Evolutionary conservation across 2,329 filamentous ascomycete species (phyloP).

Genomic region (Teratosphaeria viscida): DNA sequence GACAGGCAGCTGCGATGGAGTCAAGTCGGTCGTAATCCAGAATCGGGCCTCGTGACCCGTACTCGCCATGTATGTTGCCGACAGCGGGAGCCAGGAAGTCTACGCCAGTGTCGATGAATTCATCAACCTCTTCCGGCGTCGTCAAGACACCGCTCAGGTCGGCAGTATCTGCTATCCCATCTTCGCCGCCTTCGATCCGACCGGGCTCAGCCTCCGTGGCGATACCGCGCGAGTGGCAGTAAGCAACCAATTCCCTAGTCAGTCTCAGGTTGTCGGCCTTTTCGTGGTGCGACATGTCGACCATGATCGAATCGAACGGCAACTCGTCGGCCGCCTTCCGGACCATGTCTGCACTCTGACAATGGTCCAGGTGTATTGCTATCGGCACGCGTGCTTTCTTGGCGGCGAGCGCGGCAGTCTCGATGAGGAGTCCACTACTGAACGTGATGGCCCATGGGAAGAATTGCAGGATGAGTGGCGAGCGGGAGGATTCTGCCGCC

Average conservation of each 20-base stretch:
- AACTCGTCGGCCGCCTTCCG: slow-evolving; percentile 21
- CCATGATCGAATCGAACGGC: slow-evolving; percentile 62
- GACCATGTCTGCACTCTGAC: slow-evolving; percentile 34
- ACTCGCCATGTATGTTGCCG: slow-evolving; percentile 66
- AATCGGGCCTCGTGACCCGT: slow-evolving; percentile 48
- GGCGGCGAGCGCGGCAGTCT: slow-evolving; percentile 35
- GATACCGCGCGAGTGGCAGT: slow-evolving; percentile 56
- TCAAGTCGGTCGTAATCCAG: slow-evolving; percentile 50
- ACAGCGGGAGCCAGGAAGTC: slow-evolving; percentile 66
- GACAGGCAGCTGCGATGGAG: slow-evolving; percentile 36
- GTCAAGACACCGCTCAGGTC: slow-evolving; percentile 55
- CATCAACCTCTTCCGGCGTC: slow-evolving; percentile 56
- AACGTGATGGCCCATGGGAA: slow-evolving; percentile 69
- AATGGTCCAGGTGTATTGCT: slow-evolving; percentile 38
- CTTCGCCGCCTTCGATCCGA: slow-evolving; percentile 61
- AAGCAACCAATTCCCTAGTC: slow-evolving; percentile 51
- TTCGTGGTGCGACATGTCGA: slow-evolving; percentile 65
- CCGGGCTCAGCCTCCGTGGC: slow-evolving; percentile 62
- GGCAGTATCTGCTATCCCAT: slow-evolving; percentile 58
- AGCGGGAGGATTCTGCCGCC: slow-evolving; percentile 56
- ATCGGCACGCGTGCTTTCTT: slow-evolving; percentile 32
- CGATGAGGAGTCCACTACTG: slow-evolving; percentile 39
- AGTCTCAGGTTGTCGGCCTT: slow-evolving; percentile 57
- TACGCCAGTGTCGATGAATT: slow-evolving; percentile 61
- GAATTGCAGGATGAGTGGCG: slow-evolving; percentile 60